A percentile compares a stretch with the other conserved stretches of the same genome.
These are phyloP conservation scores for Funneliformis caledonium DNA, from an alignment of 371 early-diverging fungal genomes.

Conservation along the genomic window DNA sequence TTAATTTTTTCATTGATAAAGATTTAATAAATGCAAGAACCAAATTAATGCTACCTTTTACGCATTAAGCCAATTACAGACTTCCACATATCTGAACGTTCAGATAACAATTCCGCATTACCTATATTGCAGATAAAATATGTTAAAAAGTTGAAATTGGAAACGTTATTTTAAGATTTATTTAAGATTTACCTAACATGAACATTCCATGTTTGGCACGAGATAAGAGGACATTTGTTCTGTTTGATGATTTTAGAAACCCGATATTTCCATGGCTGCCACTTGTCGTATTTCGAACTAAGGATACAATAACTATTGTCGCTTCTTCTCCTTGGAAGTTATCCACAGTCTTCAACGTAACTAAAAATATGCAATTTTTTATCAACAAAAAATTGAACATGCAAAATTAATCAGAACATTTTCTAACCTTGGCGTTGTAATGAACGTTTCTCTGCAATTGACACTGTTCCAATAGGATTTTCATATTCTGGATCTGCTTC, in stretches of 20 bases:
- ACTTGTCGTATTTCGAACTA: constrained; percentile 63
- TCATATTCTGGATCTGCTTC: constrained; percentile 40
- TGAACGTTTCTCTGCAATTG: not conserved
- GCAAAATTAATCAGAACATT: not conserved
- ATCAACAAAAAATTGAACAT: not conserved
- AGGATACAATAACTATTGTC: constrained; percentile 50
- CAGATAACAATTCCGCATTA: constrained; percentile 47
- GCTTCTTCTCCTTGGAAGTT: constrained; percentile 45
- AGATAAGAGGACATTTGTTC: constrained; percentile 81
- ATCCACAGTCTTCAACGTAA: constrained; percentile 38
- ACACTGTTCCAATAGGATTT: not conserved
- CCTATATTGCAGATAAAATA: constrained; percentile 44
- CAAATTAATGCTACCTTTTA: not conserved
- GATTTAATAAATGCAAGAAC: no score
- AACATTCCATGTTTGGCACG: constrained; percentile 65
- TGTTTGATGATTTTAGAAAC: constrained; percentile 75
- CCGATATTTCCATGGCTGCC: constrained; percentile 59
- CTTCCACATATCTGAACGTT: constrained; percentile 51
- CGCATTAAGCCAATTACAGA: constrained; percentile 42
- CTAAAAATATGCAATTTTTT: not conserved
- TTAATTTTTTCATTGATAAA: not conserved
- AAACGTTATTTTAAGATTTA: not conserved
- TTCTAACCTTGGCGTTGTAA: not conserved
- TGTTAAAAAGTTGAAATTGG: not conserved
- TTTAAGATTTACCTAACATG: constrained; percentile 53